A percentile compares a stretch with the other conserved stretches of the same genome.
phyloP scores from a whole-genome alignment of 306 rosid species.

The Castanea crenata region DNA sequence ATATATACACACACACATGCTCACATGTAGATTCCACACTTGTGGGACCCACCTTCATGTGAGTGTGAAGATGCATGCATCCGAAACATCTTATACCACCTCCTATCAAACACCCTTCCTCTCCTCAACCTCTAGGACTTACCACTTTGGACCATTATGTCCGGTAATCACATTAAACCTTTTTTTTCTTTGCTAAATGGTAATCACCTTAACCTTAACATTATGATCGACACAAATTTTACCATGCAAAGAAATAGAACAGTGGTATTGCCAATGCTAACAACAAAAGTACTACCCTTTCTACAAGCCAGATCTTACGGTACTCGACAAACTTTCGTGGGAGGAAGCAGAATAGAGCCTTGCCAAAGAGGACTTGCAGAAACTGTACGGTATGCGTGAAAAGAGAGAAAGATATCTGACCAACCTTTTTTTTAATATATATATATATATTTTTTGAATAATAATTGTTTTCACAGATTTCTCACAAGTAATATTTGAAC shows the following conservation, averaged over 20 bases:
- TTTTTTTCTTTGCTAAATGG: no score
- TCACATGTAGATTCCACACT: no score
- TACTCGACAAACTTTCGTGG: constrained; percentile 27
- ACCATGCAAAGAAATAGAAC: no score
- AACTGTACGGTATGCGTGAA: constrained; percentile 31
- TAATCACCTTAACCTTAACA: no score
- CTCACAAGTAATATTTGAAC: not conserved
- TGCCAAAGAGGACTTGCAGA: not conserved
- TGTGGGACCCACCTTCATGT: no score
- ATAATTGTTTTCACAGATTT: not conserved
- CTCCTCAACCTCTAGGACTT: no score
- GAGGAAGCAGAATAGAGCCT: constrained; percentile 20
- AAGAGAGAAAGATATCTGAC: constrained; percentile 22
- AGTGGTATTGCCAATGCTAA: not conserved
- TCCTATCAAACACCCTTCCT: no score
- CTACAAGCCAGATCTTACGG: not conserved
- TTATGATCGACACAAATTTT: not conserved
- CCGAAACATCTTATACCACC: no score
- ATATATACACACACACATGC: no score
- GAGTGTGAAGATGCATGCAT: no score
- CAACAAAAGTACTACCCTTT: not conserved
- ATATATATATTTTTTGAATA: not conserved
- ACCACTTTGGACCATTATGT: no score
- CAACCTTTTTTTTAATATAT: not conserved
- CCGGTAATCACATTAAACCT: no score